A percentile compares a stretch with the other conserved stretches of the same genome.
phyloP scores from a whole-genome alignment of 371 early-diverging fungal species.

The Actinomortierella wolfii region DNA sequence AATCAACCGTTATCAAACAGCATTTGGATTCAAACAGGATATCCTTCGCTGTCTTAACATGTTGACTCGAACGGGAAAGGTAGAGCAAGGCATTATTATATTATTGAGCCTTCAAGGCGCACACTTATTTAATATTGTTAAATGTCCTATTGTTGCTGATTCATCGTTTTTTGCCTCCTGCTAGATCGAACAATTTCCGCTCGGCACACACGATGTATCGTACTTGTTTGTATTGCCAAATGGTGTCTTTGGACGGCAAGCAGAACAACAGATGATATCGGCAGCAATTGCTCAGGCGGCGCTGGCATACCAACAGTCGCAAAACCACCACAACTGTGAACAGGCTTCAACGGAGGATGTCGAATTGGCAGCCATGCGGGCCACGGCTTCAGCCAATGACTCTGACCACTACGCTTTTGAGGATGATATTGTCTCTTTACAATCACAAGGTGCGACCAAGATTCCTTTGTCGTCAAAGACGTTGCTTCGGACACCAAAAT shows the following conservation, averaged over 20 bases:
- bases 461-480: conserved; percentile 30
- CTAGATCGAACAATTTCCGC: conserved; percentile 50
- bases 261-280: conserved; percentile 36
- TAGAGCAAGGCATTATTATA: conserved; percentile 14
- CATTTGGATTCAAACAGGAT: conserved; percentile 61
- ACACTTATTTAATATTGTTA: background rate
- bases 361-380: background rate
- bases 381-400: conserved; percentile 13
- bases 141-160: too few species aligned
- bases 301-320: conserved; percentile 25
- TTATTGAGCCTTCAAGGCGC: background rate
- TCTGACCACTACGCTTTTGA: conserved; percentile 26
- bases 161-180: too few species aligned
- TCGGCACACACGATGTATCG: conserved; percentile 57
- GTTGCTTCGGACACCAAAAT: conserved; percentile 13
- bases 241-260: conserved; percentile 53
- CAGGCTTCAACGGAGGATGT: conserved; percentile 3
- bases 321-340: conserved; percentile 6
- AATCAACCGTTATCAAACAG: conserved; percentile 62
- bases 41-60: conserved; percentile 53
- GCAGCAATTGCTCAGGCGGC: conserved; percentile 40
- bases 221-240: conserved; percentile 61
- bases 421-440: conserved; percentile 35
- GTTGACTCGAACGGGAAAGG: conserved; percentile 26
- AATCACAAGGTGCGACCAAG: conserved; percentile 20